These are phyloP conservation scores for Aegilops bicornis DNA, from an alignment of 176 grass and related monocot species.

Conservation along the genomic window DNA sequence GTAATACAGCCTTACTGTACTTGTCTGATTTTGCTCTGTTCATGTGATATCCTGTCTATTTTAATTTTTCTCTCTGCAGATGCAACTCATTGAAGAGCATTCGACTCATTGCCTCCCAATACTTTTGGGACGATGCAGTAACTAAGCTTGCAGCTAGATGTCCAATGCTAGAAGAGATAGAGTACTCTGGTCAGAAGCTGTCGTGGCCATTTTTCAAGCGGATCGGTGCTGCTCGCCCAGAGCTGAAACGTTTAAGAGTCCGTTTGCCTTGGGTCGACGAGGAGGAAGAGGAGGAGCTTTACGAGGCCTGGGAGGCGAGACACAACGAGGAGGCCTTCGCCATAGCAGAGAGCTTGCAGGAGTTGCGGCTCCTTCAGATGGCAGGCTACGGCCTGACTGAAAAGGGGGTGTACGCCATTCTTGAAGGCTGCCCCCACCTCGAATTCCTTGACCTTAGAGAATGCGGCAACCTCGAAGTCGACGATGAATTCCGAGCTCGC, in stretches of 20 bases:
- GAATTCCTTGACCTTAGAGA: conserved; percentile 35
- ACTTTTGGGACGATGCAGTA: background rate
- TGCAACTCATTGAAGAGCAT: conserved; percentile 42
- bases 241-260: conserved; percentile 38
- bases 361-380: conserved; percentile 39
- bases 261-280: background rate
- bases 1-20: background rate
- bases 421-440: conserved; percentile 37
- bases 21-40: background rate
- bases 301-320: background rate
- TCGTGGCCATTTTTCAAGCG: background rate
- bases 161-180: conserved; percentile 43
- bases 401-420: conserved; percentile 33
- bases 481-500: conserved; percentile 9
- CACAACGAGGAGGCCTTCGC: conserved; percentile 39
- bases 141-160: conserved; percentile 15
- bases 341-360: conserved; percentile 35
- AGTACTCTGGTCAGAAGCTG: conserved; percentile 18
- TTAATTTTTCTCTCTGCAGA: background rate
- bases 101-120: conserved; percentile 21
- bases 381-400: conserved; percentile 26
- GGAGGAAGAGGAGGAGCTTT: background rate
- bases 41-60: background rate
- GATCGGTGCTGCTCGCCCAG: conserved; percentile 21
- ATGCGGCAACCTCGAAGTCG: conserved; percentile 23